Base-by-base conservation (phyloP, 169 alveolate genomes). In the Eimeria tenella region DNA sequence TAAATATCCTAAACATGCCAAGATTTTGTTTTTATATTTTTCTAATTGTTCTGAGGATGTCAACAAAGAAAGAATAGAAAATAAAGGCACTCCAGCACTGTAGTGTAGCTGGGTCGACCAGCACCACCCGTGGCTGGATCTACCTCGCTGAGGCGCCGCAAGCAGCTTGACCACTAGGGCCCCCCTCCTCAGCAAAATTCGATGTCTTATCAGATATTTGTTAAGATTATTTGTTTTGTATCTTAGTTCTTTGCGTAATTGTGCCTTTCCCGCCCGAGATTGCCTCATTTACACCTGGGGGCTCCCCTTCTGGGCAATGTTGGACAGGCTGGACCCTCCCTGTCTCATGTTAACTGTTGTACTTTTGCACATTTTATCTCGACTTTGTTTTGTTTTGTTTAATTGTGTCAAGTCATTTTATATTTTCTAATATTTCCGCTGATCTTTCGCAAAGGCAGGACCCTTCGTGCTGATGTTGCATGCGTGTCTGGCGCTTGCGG, bases 61-160 rank as follows among this genome's bases (percentile, higher is more conserved):
- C 49, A 49, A 50, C 68, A 31, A 50, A 19, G 21, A 7, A 5
- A 9, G 19, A 50, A 8, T 75, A 21, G 42, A 31, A n/a, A 52
- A 50, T 75, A n/a, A 31, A 7, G 42, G 11, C 10, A 25, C 4
- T 3, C 52, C 50, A 50, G 52, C 9, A 17, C n/a, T 75, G 49
- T 17, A 75, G 86, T 73, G 62, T 50, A 31, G 65, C 52, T 52
- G 13, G 86, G 63, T 50, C 86, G 86, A 75, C 86, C 86, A 75
- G 86, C 86, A 75, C 86, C 86, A 75, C 86, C 86, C 86, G 62
- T 75, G 60, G 62, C 83, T 74, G 86, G 86, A 75, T 75, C 86
- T 75, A 52, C 84, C 62, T 52, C 65, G 21, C 53, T 60, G n/a
- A 75, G 65, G 86, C 86, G 86, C 86, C 49, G 65, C 65, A 60